Evolutionary conservation across 2,329 filamentous ascomycete genomes (phyloP), one percentile per base, ranked within the genome.

Genomic region (Kalaharituber pfeilii): DNA sequence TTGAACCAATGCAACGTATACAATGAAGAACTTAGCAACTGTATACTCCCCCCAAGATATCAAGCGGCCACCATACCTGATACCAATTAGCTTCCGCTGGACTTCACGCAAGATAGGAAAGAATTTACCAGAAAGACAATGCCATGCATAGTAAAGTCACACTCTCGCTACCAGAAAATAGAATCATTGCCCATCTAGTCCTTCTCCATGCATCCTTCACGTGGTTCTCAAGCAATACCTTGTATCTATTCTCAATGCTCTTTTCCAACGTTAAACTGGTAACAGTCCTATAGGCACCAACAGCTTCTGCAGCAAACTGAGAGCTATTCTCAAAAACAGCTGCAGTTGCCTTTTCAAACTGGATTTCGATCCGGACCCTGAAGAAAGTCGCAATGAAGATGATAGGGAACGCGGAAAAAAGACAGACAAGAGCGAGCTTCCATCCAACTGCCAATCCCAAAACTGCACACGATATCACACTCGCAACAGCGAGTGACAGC

Each of bases 251-350:
- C 42, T 75, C 72, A 56, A 86, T 84, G 13, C 72, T 70, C 55
- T 79, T 73, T 64, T 87, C 83, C 63, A 87, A 75, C 1, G 80
- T 83, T 18, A 87, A 71, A 1, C 81, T 75, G 0, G 80, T 70
- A 4, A 87, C 83, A 0, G 84, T 87, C 8, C 83, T 74, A 65
- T 85, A 84, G 0, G 82, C 82, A 1, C 79, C 75, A 39, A 87
- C 83, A 3, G 82, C 77, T 65, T 88, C 84, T 1, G 81, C 77
- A 0, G 81, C 83, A 61, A 86, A 86, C 62, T 83, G 78, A 20
- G 82, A 84, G 62, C 80, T 85, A 60, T 82, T 77, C 15, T 76
- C 73, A 60, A 85, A 86, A 0, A 85, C 79, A 9, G 73, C 73
- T 1, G 76, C 74, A 59, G 82, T 83, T 72, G 83, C 76, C 61